These are phyloP conservation scores for Cyathus striatus DNA, from an alignment of 768 basidiomycete species.

Conservation along the genomic window DNA sequence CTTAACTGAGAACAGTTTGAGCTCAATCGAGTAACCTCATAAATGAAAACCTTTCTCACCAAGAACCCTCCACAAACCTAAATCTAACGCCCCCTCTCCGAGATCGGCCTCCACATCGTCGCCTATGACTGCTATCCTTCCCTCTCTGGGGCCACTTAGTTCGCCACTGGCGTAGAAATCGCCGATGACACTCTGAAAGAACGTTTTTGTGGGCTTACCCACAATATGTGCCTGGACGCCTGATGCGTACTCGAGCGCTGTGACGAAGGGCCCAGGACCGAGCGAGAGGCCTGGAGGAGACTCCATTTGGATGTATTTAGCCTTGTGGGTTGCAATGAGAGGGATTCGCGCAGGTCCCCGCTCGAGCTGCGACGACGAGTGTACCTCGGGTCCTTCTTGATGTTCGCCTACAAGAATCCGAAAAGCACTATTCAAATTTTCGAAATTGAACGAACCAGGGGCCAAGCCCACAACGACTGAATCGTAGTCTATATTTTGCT, in stretches of 20 bases:
- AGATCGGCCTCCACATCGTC: slow-evolving; percentile 66
- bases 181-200: slow-evolving; percentile 54
- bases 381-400: not conserved
- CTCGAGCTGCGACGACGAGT: not conserved
- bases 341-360: slow-evolving; percentile 11
- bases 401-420: slow-evolving; percentile 50
- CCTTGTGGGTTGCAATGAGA: slow-evolving; percentile 58
- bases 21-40: not conserved
- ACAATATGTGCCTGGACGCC: slow-evolving; percentile 45
- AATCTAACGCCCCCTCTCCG: slow-evolving; percentile 53
- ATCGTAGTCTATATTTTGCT: slow-evolving; percentile 31
- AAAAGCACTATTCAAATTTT: slow-evolving; percentile 59
- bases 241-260: slow-evolving; percentile 53
- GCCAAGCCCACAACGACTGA: slow-evolving; percentile 63
- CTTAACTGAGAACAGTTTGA: slow-evolving; percentile 32
- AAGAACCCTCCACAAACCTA: slow-evolving; percentile 58
- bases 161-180: slow-evolving; percentile 21
- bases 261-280: slow-evolving; percentile 68
- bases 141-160: slow-evolving; percentile 9
- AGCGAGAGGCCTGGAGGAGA: slow-evolving; percentile 48
- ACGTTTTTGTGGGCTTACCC: slow-evolving; percentile 57
- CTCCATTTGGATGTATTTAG: slow-evolving; percentile 43
- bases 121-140: slow-evolving; percentile 50
- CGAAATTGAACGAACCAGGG: slow-evolving; percentile 45
- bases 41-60: slow-evolving; percentile 32